A percentile compares a stretch with the other conserved stretches of the same genome.
phyloP scores from a whole-genome alignment of 2,329 filamentous ascomycete genomes.

The Teratosphaeriaceae sp. region DNA sequence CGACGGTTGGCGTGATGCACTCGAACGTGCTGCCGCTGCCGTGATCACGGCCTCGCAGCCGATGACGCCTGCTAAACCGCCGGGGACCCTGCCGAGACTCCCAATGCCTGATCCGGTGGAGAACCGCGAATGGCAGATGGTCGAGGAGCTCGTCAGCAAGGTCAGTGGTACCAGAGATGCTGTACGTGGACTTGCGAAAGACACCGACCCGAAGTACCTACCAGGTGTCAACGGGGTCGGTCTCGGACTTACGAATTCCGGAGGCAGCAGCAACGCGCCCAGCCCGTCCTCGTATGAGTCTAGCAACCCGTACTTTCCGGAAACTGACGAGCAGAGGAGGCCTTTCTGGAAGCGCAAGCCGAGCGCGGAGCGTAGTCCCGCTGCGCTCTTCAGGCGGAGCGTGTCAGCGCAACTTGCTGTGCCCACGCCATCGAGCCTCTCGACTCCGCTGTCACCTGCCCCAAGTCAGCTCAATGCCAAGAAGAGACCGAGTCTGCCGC shows the following conservation, averaged over 20 bases:
- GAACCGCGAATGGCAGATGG: constrained; percentile 77
- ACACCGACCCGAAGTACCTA: constrained; percentile 62
- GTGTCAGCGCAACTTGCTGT: constrained; percentile 49
- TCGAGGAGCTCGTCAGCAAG: constrained; percentile 78
- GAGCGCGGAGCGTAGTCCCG: constrained; percentile 41
- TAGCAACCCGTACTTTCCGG: constrained; percentile 31
- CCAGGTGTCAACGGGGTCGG: constrained; percentile 31
- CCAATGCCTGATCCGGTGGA: constrained; percentile 45
- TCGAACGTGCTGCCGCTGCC: constrained; percentile 70
- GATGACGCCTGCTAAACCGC: constrained; percentile 23
- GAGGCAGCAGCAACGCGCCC: constrained; percentile 25
- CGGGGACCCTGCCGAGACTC: constrained; percentile 11
- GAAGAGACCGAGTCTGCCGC: constrained; percentile 23
- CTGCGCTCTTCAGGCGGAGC: constrained; percentile 41
- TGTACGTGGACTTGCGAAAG: constrained; percentile 75
- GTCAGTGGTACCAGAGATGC: constrained; percentile 85
- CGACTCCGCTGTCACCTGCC: constrained; percentile 23
- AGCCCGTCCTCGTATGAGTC: constrained; percentile 29
- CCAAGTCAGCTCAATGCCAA: constrained; percentile 31
- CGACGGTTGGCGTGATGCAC: constrained; percentile 73
- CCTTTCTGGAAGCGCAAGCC: constrained; percentile 92
- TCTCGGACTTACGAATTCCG: constrained; percentile 23
- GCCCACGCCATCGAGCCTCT: constrained; percentile 32
- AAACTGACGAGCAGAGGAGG: constrained; percentile 49
- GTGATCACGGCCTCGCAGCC: constrained; percentile 14